Conservation (phyloP, 2,329 filamentous ascomycete species). For the Blastomyces parvus region DNA sequence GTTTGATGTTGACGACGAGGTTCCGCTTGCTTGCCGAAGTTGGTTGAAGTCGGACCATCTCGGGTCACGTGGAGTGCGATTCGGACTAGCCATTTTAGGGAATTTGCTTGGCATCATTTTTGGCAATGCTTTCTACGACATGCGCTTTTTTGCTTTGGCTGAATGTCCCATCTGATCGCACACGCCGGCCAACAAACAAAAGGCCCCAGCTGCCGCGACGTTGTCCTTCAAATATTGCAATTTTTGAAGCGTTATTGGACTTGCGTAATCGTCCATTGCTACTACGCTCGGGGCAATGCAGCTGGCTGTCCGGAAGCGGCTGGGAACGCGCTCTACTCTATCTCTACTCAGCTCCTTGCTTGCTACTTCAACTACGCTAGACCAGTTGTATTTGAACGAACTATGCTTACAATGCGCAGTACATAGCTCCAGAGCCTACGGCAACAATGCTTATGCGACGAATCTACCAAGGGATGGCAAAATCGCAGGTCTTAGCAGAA, state of each 20-base stretch:
- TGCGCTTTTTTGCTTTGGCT: background rate
- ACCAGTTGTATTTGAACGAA: slow-evolving; percentile 23
- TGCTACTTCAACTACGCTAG: slow-evolving; percentile 25
- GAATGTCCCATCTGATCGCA: background rate
- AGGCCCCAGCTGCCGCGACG: background rate
- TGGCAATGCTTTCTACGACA: background rate
- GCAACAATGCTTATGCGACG: background rate
- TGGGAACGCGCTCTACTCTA: slow-evolving; percentile 35
- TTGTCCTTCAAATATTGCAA: background rate
- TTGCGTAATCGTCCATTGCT: background rate
- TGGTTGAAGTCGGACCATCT: background rate
- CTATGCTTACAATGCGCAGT: slow-evolving; percentile 25
- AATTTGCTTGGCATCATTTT: background rate
- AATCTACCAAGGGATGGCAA: background rate
- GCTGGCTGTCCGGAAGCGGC: slow-evolving; percentile 35
- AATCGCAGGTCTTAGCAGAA: background rate
- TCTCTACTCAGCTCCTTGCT: slow-evolving; percentile 29
- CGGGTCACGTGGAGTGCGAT: background rate
- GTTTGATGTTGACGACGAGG: slow-evolving; percentile 1
- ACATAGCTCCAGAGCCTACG: slow-evolving; percentile 8
- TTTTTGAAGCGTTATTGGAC: too few relatives aligned
- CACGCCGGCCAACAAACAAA: background rate
- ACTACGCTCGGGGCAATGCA: slow-evolving; percentile 28
- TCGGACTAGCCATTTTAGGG: background rate
- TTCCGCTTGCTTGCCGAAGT: background rate